Conservation (phyloP, 192 early-diverging fungal species). For the Phycomyces nitens region DNA sequence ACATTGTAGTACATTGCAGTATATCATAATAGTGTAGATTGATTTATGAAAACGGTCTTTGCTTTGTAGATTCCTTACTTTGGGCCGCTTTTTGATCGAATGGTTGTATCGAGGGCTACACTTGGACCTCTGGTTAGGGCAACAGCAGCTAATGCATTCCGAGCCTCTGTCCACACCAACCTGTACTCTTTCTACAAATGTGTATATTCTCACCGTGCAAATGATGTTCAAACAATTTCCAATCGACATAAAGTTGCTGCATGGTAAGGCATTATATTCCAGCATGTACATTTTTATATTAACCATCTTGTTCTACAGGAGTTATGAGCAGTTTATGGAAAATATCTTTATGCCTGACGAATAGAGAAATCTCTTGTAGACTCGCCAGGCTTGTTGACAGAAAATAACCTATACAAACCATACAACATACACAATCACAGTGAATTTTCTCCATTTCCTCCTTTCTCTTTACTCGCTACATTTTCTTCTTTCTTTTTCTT, state of each 20-base stretch:
- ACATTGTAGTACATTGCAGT: too few species aligned
- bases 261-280: constrained; percentile 30
- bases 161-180: constrained; percentile 36
- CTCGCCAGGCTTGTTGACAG: neutral
- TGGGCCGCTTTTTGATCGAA: constrained; percentile 81
- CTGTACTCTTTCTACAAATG: constrained; percentile 44
- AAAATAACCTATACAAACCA: neutral
- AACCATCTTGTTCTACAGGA: constrained; percentile 16
- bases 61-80: constrained; percentile 62
- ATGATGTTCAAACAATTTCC: constrained; percentile 57
- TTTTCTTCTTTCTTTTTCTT: neutral
- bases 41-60: neutral
- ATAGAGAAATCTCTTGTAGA: neutral
- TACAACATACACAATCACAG: neutral
- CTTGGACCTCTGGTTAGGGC: constrained; percentile 76
- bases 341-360: constrained; percentile 37
- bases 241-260: constrained; percentile 53
- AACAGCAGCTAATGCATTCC: constrained; percentile 77
- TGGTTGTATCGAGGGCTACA: constrained; percentile 69
- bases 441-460: neutral
- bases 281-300: neutral
- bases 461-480: neutral
- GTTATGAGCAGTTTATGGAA: constrained; percentile 35
- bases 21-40: too few species aligned
- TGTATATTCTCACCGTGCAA: constrained; percentile 54